phyloP scores from a whole-genome alignment of 2,329 filamentous ascomycete genomes.

The Sarocladium kiliense region DNA sequence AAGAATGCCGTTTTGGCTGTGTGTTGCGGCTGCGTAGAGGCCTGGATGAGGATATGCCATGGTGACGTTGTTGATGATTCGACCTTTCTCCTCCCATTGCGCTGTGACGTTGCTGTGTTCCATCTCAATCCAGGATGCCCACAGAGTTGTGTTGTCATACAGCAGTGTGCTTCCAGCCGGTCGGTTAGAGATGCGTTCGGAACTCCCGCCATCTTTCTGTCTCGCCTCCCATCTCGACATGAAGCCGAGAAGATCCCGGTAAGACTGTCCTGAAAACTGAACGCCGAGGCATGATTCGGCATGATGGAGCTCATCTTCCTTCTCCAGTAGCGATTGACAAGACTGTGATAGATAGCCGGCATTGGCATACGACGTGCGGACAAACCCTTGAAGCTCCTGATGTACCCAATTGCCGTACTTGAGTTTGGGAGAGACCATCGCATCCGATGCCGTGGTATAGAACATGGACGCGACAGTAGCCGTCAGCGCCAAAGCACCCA shows the following conservation, averaged over 20 bases:
- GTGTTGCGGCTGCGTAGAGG: constrained; percentile 58
- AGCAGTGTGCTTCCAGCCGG: constrained; percentile 59
- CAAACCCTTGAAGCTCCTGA: constrained; percentile 46
- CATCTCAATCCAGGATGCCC: constrained; percentile 62
- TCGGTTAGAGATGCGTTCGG: constrained; percentile 33
- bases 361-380: constrained; percentile 61
- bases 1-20: constrained; percentile 58
- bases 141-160: constrained; percentile 68
- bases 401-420: constrained; percentile 49
- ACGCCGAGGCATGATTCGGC: constrained; percentile 61
- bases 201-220: constrained; percentile 16
- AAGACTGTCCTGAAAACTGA: constrained; percentile 64
- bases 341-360: constrained; percentile 43
- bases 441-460: constrained; percentile 72
- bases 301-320: constrained; percentile 31
- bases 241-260: constrained; percentile 64
- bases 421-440: constrained; percentile 69
- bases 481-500: constrained; percentile 60
- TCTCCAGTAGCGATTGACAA: constrained; percentile 58
- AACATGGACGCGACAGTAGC: constrained; percentile 63
- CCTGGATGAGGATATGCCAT: constrained; percentile 72
- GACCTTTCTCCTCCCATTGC: constrained; percentile 40
- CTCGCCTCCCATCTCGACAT: constrained; percentile 49
- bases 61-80: constrained; percentile 70
- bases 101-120: constrained; percentile 45